Base-by-base conservation (phyloP, 140 eudicot species). In the Flaveria floridana region DNA sequence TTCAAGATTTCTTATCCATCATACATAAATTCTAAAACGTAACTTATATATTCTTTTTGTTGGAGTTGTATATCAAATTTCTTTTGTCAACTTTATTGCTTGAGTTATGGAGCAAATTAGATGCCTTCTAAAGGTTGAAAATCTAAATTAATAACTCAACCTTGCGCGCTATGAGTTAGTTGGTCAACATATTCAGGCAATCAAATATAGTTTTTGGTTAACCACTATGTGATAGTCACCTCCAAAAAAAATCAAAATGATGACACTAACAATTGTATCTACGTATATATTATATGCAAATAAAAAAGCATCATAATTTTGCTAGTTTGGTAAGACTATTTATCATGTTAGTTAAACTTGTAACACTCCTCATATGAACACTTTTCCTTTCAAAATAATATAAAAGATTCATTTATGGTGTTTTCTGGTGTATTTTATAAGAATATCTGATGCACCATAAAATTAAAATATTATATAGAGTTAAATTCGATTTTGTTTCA, bases 31-130 rank as follows among this genome's bases (percentile, higher is more conserved):
- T n/a, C 50, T 62, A 47, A 4, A 16, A 47, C 34, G 19, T 30
- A 28, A 51, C 5, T 53, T 4, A 52, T 4, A 30, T n/a, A 0
- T 52, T 52, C 10, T 52, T 8, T 26, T 47, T 5, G 3, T 70
- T 9, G 28, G 30, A 73, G 23, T 20, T 18, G 8, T 6, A 25
- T 6, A 61, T 14, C 26, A 25, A 26, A 74, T 37, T 39, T n/a
- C n/a, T 55, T 71, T 71, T 52, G 78, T 78, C 83, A 79, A 79
- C 83, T 65, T 65, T 67, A 72, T 73, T 72, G 79, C 74, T 72
- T 18, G 28, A 79, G 83, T 65, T 53, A 42, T 65, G 75, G 75
- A 73, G 75, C 75, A 73, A 79, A 55, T 46, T 65, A 23, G 64
- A 72, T 55, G 50, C 56, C 51, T 50, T 53, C 51, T 18, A 64